A percentile compares a stretch with the other conserved stretches of the same genome.
These are phyloP conservation scores for Panicum virgatum DNA, from an alignment of 202 grass and related monocot species.

Conservation along the genomic window DNA sequence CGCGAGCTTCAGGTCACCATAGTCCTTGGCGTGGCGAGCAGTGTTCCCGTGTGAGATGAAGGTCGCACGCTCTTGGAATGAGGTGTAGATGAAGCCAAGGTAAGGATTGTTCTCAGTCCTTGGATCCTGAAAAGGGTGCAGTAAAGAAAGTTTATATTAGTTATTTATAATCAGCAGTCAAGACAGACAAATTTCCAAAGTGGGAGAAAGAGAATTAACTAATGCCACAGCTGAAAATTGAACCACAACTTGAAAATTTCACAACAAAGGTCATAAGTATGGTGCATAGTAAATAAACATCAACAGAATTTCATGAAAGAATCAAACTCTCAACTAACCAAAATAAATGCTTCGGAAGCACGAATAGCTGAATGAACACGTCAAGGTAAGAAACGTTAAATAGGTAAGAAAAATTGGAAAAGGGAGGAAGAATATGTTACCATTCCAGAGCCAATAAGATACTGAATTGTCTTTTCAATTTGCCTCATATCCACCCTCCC, in stretches of 20 bases:
- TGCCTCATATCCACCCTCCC: slow-evolving; percentile 94
- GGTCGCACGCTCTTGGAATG: slow-evolving; percentile 91
- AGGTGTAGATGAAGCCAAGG: slow-evolving; percentile 97
- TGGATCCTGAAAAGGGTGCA: slow-evolving; percentile 66
- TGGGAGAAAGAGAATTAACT: neutral
- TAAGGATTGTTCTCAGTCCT: slow-evolving; percentile 98
- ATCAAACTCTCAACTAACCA: neutral
- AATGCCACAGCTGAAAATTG: neutral
- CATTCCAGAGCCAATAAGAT: slow-evolving; percentile 99
- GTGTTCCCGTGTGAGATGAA: slow-evolving; percentile 98
- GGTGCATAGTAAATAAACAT: neutral
- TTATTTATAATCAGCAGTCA: neutral
- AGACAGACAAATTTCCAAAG: neutral
- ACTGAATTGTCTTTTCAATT: slow-evolving; percentile 96
- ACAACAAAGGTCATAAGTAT: neutral
- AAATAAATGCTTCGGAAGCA: slow-evolving; percentile 3
- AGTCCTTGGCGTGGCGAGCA: slow-evolving; percentile 83
- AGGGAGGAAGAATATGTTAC: slow-evolving; percentile 39
- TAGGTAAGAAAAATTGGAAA: neutral
- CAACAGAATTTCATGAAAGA: neutral
- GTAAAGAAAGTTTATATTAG: neutral
- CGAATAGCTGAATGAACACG: neutral
- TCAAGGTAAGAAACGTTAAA: neutral
- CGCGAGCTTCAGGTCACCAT: slow-evolving; percentile 87
- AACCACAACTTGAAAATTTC: neutral